Base-by-base conservation (phyloP, 257 asterid species). In the Sherardia arvensis region DNA sequence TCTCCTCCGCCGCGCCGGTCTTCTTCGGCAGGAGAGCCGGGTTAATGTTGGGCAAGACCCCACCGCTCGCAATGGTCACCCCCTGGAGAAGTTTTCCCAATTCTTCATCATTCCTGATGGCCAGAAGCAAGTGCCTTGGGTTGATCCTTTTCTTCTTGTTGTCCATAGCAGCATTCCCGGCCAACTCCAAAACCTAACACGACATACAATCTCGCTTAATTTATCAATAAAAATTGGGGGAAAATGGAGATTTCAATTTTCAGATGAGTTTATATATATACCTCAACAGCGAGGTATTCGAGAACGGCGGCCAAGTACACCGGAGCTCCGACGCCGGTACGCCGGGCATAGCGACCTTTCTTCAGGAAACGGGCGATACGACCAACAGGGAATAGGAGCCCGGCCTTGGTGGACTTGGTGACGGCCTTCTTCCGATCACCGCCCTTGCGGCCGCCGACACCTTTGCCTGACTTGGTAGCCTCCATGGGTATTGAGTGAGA, bases 221-320 rank as follows among this genome's bases (percentile, higher is more conserved):
- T 43, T 1, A 43, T 43, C 6, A 30, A 2, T n/a, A n/a, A n/a
- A n/a, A n/a, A 2, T 3, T 3, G 34, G 34, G 6, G 34, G 34
- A n/a, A 6, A 30, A 30, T 43, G 49, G 49, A 15, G 49, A 43
- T 43, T 0, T n/a, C n/a, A n/a, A n/a, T n/a, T n/a, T 30, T n/a
- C n/a, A n/a, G 34, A 6, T 30, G 34, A 2, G n/a, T n/a, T n/a
- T n/a, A n/a, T 14, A 10, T 36, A 0, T 10, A 15, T 73, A 68
- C 74, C 71, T 73, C 78, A 10, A 74, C 78, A 3, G 78, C 78
- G 3, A 73, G 78, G 64, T 73, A 73, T 33, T 73, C 77, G 11
- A 73, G 77, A 21, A 73, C 77, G 14, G 77, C 77, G 25, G 77
- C 77, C 69, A 73, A 1, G 62, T 56, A 73, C 7, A 73, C 15